A percentile compares a stretch with the other conserved stretches of the same genome.
Conservation (phyloP, 2,329 filamentous ascomycete genomes). For the Corinectria fuckeliana region DNA sequence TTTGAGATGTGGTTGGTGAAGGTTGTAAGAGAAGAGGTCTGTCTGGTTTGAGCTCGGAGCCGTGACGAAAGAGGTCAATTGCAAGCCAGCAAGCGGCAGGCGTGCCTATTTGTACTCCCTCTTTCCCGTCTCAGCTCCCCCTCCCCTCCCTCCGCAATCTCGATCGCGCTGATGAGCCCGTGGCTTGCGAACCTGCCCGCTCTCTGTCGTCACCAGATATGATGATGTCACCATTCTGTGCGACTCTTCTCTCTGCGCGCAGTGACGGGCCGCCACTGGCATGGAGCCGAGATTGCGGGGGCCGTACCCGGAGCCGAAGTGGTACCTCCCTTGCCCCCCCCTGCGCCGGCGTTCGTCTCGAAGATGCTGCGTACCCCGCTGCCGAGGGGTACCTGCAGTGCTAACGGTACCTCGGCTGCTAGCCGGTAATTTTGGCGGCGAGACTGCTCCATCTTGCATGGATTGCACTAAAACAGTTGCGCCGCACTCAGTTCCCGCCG, state of each 20-base stretch:
- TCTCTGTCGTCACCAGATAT: conserved; percentile 44
- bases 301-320: background rate
- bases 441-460: too few species aligned
- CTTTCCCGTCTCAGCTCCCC: background rate
- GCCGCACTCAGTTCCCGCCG: too few species aligned
- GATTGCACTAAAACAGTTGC: too few species aligned
- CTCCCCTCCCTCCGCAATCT: conserved; percentile 27
- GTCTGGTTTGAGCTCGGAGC: background rate
- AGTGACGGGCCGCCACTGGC: conserved; percentile 1
- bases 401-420: conserved; percentile 1
- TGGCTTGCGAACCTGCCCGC: conserved; percentile 32
- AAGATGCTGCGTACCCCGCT: background rate
- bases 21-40: conserved; percentile 7
- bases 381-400: background rate
- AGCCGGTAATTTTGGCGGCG: background rate
- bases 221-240: conserved; percentile 51
- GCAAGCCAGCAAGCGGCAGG: conserved; percentile 2
- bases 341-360: too few species aligned
- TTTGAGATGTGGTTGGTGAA: background rate
- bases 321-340: background rate
- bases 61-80: background rate
- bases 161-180: conserved; percentile 33
- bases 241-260: conserved; percentile 16
- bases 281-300: conserved; percentile 4
- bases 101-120: conserved; percentile 37